phyloP scores from a whole-genome alignment of 2,329 filamentous ascomycete genomes.

The Colletotrichum limetticola region DNA sequence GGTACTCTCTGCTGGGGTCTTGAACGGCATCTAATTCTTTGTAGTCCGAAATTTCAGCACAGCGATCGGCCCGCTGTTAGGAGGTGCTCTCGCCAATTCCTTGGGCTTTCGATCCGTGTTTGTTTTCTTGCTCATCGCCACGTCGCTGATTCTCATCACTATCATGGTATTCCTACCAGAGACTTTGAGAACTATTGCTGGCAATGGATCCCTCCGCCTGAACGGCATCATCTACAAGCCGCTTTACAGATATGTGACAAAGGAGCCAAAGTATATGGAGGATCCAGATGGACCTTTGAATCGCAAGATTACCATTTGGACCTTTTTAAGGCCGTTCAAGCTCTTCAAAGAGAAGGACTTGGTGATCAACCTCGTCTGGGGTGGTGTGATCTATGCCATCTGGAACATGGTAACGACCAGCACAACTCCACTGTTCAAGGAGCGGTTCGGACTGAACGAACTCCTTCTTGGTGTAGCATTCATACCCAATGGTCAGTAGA shows the following conservation, averaged over 20 bases:
- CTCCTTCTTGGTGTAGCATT: constrained; percentile 41
- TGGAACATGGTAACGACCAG: constrained; percentile 60
- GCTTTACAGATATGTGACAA: constrained; percentile 33
- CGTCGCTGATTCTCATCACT: constrained; percentile 33
- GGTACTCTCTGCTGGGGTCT: accelerated
- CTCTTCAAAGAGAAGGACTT: constrained; percentile 56
- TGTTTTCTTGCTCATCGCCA: constrained; percentile 30
- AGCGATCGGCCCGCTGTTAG: constrained; percentile 46
- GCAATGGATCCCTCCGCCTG: constrained; percentile 40
- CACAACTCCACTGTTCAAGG: constrained; percentile 50
- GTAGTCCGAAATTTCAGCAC: constrained; percentile 43
- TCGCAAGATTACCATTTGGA: constrained; percentile 41
- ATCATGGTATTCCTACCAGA: constrained; percentile 42
- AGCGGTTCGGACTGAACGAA: constrained; percentile 39
- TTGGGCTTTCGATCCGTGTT: constrained; percentile 30
- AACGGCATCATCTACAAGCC: constrained; percentile 42
- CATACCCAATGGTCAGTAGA: constrained; percentile 40
- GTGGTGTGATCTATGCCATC: constrained; percentile 47
- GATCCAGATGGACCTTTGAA: constrained; percentile 38
- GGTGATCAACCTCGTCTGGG: constrained; percentile 53
- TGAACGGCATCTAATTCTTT: background rate
- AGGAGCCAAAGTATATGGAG: constrained; percentile 34
- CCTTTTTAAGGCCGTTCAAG: constrained; percentile 49
- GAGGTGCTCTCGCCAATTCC: constrained; percentile 42
- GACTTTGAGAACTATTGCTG: constrained; percentile 42